Evolutionary conservation across 371 early-diverging fungal species (phyloP).

Genomic region (Saksenaea oblongispora): DNA sequence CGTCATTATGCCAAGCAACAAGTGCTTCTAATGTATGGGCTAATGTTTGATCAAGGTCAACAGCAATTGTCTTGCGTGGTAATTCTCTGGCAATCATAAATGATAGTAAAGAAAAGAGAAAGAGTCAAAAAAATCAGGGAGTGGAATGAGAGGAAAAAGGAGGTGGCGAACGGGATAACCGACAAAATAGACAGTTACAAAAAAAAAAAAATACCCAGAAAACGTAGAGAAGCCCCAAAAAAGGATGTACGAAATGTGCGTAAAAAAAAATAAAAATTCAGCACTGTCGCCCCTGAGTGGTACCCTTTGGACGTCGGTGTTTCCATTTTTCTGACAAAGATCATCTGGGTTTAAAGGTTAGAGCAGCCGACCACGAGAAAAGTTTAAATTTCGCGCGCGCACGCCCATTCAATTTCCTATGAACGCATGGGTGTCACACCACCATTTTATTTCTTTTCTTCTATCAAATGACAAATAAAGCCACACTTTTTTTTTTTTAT

Average conservation of each 20-base stretch:
- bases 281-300: not conserved
- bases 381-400: not conserved
- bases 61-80: conserved; percentile 42
- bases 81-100: conserved; percentile 3
- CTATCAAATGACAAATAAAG: not conserved
- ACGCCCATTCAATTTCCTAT: not conserved
- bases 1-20: conserved; percentile 50
- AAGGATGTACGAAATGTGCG: not conserved
- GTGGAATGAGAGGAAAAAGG: conserved; percentile 6
- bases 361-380: conserved; percentile 3
- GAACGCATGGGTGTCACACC: not conserved
- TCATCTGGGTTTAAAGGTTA: not conserved
- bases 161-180: conserved; percentile 8
- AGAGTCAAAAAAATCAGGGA: not conserved
- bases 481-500: not conserved
- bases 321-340: conserved; percentile 2
- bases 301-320: not conserved
- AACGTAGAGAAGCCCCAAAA: not conserved
- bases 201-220: not conserved
- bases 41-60: conserved; percentile 54
- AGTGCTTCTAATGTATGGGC: conserved; percentile 49
- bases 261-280: not conserved
- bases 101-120: not conserved
- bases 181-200: not conserved
- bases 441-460: not conserved